Conservation (phyloP, 2,329 filamentous ascomycete species). For the Ophiosphaerella narmari region DNA sequence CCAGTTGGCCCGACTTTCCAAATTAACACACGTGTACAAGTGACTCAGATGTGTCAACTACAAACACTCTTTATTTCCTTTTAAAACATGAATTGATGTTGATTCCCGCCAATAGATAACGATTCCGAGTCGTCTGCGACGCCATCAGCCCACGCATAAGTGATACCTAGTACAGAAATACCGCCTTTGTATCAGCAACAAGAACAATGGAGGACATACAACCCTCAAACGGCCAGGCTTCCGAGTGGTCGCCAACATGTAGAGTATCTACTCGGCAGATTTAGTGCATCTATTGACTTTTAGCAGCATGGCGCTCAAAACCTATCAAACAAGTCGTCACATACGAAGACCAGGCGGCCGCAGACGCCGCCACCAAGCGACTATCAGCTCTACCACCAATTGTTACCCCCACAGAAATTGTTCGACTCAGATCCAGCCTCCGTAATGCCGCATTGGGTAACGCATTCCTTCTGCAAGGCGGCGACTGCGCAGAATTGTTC, state of each 20-base stretch:
- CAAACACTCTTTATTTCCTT: not conserved
- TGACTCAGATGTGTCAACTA: conserved; percentile 14
- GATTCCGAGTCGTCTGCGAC: no score
- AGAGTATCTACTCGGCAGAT: conserved; percentile 5
- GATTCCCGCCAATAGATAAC: no score
- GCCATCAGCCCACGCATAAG: no score
- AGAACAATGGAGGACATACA: conserved; percentile 1
- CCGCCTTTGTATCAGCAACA: not conserved
- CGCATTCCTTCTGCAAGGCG: conserved; percentile 92
- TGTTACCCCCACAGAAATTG: conserved; percentile 80
- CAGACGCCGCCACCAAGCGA: conserved; percentile 65
- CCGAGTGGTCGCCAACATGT: conserved; percentile 50
- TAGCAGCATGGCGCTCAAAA: conserved; percentile 71
- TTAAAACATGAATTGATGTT: no score
- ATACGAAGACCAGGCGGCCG: conserved; percentile 66
- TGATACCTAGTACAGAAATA: not conserved
- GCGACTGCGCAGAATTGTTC: conserved; percentile 96
- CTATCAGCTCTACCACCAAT: conserved; percentile 74
- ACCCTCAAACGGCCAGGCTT: conserved; percentile 4
- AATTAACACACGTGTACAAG: conserved; percentile 17
- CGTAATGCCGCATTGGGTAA: conserved; percentile 87
- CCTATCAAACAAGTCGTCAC: conserved; percentile 77
- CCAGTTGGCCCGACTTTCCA: conserved; percentile 21
- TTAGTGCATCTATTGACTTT: not conserved
- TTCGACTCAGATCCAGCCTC: conserved; percentile 75